Percentiles rank a stretch among this genome's conserved stretches.
Evolutionary conservation across 345 rosid genomes (phyloP).

Genomic region (Cardamine chenopodiifolia): DNA sequence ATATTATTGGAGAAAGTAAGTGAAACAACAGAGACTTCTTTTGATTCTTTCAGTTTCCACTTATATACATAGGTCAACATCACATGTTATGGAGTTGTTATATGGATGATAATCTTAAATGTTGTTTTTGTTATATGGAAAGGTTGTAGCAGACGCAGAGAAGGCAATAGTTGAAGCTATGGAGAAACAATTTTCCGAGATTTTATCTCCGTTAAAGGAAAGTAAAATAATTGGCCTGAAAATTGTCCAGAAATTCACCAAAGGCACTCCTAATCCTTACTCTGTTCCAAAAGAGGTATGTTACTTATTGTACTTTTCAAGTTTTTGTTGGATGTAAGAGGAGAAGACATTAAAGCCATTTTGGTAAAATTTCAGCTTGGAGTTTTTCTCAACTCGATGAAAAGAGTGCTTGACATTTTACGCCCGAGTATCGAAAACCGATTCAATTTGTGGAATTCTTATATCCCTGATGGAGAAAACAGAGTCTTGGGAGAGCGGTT

Average conservation of each 20-base stretch:
- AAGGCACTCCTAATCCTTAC: slow-evolving; percentile 68
- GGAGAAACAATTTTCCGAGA: slow-evolving; percentile 87
- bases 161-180: slow-evolving; percentile 77
- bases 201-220: slow-evolving; percentile 80
- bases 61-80: background rate
- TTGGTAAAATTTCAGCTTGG: slow-evolving; percentile 60
- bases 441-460: slow-evolving; percentile 79
- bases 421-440: slow-evolving; percentile 74
- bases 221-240: slow-evolving; percentile 81
- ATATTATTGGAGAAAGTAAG: slow-evolving; percentile 79
- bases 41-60: slow-evolving; percentile 1
- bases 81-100: background rate
- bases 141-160: slow-evolving; percentile 91
- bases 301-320: background rate
- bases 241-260: slow-evolving; percentile 80
- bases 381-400: slow-evolving; percentile 86
- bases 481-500: slow-evolving; percentile 75
- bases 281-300: slow-evolving; percentile 80
- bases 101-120: background rate
- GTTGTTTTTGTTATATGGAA: slow-evolving; percentile 23
- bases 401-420: slow-evolving; percentile 76
- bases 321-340: slow-evolving; percentile 10
- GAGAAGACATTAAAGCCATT: background rate
- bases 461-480: slow-evolving; percentile 64
- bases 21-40: slow-evolving; percentile 11